phyloP scores from a whole-genome alignment of 108 stramenopile genomes.

The Schizochytrium sp. region DNA sequence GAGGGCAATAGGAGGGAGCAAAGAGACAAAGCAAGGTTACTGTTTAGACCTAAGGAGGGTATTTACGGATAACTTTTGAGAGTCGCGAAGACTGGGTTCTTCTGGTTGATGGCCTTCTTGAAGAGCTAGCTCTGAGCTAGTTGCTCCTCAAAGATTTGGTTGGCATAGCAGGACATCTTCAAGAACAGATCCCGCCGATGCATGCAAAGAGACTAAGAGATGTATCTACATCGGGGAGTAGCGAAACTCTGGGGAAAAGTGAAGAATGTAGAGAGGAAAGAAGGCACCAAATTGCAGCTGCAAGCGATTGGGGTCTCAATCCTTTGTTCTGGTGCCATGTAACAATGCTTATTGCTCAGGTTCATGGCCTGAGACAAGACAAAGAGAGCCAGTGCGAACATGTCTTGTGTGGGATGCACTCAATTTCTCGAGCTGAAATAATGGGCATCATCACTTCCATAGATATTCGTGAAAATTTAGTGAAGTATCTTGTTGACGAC shows the following conservation, averaged over 20 bases:
- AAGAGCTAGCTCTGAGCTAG: no score
- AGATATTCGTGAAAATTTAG: neutral
- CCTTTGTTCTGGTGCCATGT: slow-evolving; percentile 51
- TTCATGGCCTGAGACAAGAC: neutral
- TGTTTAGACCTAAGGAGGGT: no score
- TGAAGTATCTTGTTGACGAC: neutral
- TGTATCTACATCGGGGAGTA: neutral
- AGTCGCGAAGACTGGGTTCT: no score
- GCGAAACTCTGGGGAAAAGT: neutral
- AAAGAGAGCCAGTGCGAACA: neutral
- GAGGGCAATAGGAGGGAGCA: no score
- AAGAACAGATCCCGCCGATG: no score
- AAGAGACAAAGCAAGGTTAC: no score
- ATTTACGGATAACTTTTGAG: no score
- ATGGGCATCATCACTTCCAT: neutral
- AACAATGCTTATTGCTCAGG: neutral
- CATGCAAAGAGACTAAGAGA: no score
- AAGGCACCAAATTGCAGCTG: neutral
- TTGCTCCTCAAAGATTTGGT: no score
- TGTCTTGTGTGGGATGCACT: neutral
- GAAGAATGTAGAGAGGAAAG: neutral
- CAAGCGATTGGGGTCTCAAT: slow-evolving; percentile 33
- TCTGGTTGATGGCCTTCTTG: no score
- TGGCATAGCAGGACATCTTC: no score
- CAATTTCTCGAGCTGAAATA: neutral